Evolutionary conservation across 2,329 filamentous ascomycete genomes (phyloP).

Genomic region (Sporothrix luriei): DNA sequence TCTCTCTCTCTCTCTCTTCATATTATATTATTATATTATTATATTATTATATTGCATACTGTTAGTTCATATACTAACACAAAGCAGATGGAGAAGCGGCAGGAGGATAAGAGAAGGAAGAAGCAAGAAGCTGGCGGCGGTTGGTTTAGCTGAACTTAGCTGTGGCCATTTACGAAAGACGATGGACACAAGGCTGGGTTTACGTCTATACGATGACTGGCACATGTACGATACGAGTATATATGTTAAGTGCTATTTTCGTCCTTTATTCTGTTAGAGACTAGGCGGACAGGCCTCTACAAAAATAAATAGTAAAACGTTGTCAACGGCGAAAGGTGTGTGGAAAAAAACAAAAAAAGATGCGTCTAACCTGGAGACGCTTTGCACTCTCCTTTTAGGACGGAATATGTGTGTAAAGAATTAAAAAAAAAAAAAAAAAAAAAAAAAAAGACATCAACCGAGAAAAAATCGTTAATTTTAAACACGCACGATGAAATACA

Average conservation of each 20-base stretch:
- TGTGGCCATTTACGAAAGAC: not conserved
- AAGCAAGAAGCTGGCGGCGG: not conserved
- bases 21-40: too few relatives aligned
- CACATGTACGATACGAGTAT: constrained; percentile 2
- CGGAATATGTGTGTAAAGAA: not conserved
- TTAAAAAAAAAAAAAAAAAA: not conserved
- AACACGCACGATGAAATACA: too few relatives aligned
- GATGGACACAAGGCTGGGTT: not conserved
- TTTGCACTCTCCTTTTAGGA: too few relatives aligned
- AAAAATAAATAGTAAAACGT: not conserved
- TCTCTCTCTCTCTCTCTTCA: too few relatives aligned
- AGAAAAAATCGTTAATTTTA: not conserved
- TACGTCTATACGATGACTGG: too few relatives aligned
- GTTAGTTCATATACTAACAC: not conserved
- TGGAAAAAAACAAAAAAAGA: too few relatives aligned
- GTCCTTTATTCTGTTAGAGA: too few relatives aligned
- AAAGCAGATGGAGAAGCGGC: constrained; percentile 18
- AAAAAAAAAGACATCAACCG: not conserved
- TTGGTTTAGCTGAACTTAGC: not conserved
- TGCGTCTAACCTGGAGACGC: too few relatives aligned
- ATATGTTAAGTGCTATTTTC: not conserved
- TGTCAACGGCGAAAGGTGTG: too few relatives aligned
- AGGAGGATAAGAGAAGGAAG: constrained; percentile 15
- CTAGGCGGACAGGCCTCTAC: not conserved
- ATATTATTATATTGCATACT: not conserved